These are phyloP conservation scores for Sistotremastrum suecicum DNA, from an alignment of 768 basidiomycete genomes.

Conservation along the genomic window DNA sequence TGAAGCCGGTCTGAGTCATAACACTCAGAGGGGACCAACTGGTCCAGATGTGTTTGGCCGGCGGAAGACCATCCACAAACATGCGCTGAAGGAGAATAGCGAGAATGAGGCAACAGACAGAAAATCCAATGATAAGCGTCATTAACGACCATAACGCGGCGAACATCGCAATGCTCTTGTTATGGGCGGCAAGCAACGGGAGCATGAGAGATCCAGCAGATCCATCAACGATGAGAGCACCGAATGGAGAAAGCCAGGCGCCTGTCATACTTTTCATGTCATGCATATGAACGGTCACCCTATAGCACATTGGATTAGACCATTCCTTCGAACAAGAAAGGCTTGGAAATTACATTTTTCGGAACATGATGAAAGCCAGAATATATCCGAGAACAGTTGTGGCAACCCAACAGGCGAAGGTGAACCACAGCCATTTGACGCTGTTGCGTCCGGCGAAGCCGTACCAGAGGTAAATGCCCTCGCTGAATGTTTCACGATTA, in stretches of 20 bases:
- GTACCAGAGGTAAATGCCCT: too few species aligned
- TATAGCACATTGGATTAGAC: background rate
- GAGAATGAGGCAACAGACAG: background rate
- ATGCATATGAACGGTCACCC: constrained; percentile 17
- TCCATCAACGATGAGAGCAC: constrained; percentile 21
- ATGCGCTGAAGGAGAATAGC: too few species aligned
- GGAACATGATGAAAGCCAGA: background rate
- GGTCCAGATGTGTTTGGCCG: too few species aligned
- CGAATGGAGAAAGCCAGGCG: constrained; percentile 19
- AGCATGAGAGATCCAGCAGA: constrained; percentile 20
- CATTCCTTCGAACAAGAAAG: background rate
- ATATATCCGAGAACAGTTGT: constrained; percentile 1
- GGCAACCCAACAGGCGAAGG: constrained; percentile 1
- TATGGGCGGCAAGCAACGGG: constrained; percentile 9
- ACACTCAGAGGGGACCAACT: too few species aligned
- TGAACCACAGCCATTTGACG: background rate
- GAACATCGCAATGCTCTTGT: constrained; percentile 14
- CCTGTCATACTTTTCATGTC: constrained; percentile 10
- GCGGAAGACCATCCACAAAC: too few species aligned
- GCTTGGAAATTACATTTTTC: background rate
- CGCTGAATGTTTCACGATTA: too few species aligned
- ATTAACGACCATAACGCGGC: constrained; percentile 17
- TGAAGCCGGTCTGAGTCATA: too few species aligned
- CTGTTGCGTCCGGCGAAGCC: too few species aligned
- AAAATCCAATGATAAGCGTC: constrained; percentile 13